Evolutionary conservation across 164 flowering plant genomes (phyloP), one percentile per base, ranked within the genome.

Genomic region (Vitis rotundifolia): DNA sequence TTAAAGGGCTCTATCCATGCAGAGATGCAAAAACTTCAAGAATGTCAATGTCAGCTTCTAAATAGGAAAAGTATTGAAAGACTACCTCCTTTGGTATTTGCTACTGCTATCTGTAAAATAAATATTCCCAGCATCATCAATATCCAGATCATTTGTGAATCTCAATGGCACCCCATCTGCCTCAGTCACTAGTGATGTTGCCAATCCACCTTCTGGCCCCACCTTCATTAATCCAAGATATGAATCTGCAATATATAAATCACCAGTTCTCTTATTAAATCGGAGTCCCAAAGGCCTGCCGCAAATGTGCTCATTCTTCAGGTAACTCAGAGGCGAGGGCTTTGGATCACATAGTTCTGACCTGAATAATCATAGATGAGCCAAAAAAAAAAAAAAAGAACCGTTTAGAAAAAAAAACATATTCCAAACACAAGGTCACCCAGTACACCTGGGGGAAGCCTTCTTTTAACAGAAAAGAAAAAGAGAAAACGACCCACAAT

Each of bases 41-140:
- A 37, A 37, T 37, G 7, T 37, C 7, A 6, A 3, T 37, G 5
- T 37, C 7, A 37, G 44, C 44, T 37, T 37, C 44, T 37, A 37
- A 37, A 37, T 37, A 37, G 44, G 7, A 37, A 37, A 37, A 31
- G 44, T 31, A 31, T 31, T 44, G 26, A 16, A 57, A 58, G 19
- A 70, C 16, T 76, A 91, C 99, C 98, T 91, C 68, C 99, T 86
- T 65, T 89, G 90, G 71, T 85, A 95, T 6, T 44, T 66, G 57
- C 80, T 79, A 84, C 99, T 95, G 82, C 98, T 93, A 77, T 91
- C 98, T 13, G 99, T 91, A 49, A 95, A 95, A 75, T 95, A 95
- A 11, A 95, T 76, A 74, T 90, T 91, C 31, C 97, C 98, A 67
- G 89, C 89, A 31, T 87, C 92, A 77, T 93, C 99, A 54, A 95